Conservation (phyloP, 2,329 filamentous ascomycete genomes). For the Elsinoe ampelina region DNA sequence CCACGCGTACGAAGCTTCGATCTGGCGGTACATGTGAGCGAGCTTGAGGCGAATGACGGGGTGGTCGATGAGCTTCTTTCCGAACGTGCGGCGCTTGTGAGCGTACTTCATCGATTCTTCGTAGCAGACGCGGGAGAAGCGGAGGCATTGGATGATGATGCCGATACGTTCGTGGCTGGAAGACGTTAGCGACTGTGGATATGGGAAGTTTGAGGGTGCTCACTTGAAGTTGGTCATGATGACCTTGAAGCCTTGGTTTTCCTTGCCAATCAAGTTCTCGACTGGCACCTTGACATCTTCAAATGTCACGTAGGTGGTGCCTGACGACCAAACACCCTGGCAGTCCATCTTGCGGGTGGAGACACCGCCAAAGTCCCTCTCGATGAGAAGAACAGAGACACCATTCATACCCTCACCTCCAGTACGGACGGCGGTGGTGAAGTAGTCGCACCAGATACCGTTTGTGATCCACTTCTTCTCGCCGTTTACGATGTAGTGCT, state of each 20-base stretch:
- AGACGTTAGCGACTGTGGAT: slow-evolving; percentile 74
- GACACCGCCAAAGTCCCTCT: slow-evolving; percentile 74
- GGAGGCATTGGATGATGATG: slow-evolving; percentile 94
- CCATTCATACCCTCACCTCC: slow-evolving; percentile 83
- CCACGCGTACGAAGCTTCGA: slow-evolving; percentile 96
- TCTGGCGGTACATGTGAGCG: slow-evolving; percentile 95
- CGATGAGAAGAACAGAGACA: slow-evolving; percentile 81
- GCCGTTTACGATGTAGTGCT: slow-evolving; percentile 98
- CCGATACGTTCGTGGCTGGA: slow-evolving; percentile 97
- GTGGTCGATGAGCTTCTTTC: slow-evolving; percentile 92
- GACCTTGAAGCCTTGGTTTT: slow-evolving; percentile 96
- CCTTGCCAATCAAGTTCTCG: slow-evolving; percentile 96
- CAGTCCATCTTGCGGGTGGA: slow-evolving; percentile 95
- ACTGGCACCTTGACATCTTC: slow-evolving; percentile 99
- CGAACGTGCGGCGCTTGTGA: slow-evolving; percentile 93
- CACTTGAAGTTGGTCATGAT: slow-evolving; percentile 91
- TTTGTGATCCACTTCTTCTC: slow-evolving; percentile 99
- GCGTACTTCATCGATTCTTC: slow-evolving; percentile 95
- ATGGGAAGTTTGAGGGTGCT: slow-evolving; percentile 29
- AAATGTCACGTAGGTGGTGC: slow-evolving; percentile 95
- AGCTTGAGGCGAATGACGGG: slow-evolving; percentile 96
- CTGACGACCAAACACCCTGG: slow-evolving; percentile 91
- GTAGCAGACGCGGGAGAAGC: slow-evolving; percentile 93
- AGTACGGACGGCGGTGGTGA: slow-evolving; percentile 91
- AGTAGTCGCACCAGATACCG: slow-evolving; percentile 85